Evolutionary conservation across 225 moss, liverwort and hornwort genomes (phyloP), one percentile per base, ranked within the genome.

Genomic region (Ulota crispa): DNA sequence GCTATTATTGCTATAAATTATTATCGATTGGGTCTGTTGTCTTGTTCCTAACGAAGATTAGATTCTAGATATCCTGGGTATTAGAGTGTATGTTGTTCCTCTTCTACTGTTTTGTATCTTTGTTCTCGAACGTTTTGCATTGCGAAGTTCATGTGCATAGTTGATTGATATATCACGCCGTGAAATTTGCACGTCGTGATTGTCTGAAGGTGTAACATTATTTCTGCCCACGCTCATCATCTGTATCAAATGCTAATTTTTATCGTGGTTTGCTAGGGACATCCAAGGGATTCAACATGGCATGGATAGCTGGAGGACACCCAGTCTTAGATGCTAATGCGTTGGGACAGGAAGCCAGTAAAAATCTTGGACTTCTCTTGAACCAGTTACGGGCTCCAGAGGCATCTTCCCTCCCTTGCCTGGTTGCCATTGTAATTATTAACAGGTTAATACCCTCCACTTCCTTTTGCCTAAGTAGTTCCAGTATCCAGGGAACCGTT

Each of bases 271-370:
- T 81, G 75, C 31, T 83, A 96, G 97, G 95, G 83, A 81, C 83
- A 62, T 78, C 93, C 8, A 91, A 84, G 80, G 94, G 92, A 65
- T 99, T 96, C 78, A 99, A 99, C 74, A 89, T 99, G 84, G 92
- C 92, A 69, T 99, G 99, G 99, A 89, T 99, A 87, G 90, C 93
- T 68, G 92, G 96, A 68, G 96, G 99, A 37, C 99, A 99, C 78
- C 96, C 96, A 32, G 87, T 96, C 53, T 92, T 99, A 79, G 94
- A 96, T 90, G 92, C 94, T 71, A 89, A 86, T 79, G 93, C 89
- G n/a, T 88, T 99, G 92, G 99, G 96, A 74, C 99, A 96, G 90
- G 99, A 99, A 89, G 96, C 99, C 80, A 99, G 96, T 88, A 94
- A 96, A 72, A 96, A 92, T 74, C 92, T 99, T 86, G 96, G 94